Percentiles rank a stretch among this genome's conserved stretches.
Evolutionary conservation across 2,329 filamentous ascomycete genomes (phyloP).

Genomic region (Alternaria triticimaculans): DNA sequence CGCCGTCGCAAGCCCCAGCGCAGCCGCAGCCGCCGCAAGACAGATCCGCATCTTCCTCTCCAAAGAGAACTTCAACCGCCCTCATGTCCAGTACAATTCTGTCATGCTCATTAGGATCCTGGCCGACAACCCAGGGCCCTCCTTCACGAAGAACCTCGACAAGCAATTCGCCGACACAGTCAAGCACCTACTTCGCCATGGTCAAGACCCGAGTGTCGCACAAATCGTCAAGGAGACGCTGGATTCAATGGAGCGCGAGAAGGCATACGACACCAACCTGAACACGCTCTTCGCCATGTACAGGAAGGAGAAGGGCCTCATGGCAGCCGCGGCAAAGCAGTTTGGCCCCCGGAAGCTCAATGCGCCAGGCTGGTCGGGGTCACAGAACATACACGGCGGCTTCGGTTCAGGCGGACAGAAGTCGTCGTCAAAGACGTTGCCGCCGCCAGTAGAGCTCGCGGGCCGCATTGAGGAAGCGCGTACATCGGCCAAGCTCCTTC

Average conservation of each 20-base stretch:
- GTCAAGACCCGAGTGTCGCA: slow-evolving; percentile 76
- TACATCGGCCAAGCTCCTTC: slow-evolving; percentile 89
- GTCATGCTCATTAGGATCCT: slow-evolving; percentile 95
- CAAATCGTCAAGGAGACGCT: slow-evolving; percentile 89
- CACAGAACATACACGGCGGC: slow-evolving; percentile 28
- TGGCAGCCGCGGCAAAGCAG: slow-evolving; percentile 49
- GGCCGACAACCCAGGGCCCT: slow-evolving; percentile 85
- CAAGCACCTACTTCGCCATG: slow-evolving; percentile 75
- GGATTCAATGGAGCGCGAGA: slow-evolving; percentile 75
- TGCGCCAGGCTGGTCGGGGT: slow-evolving; percentile 51
- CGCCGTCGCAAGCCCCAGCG: slow-evolving; percentile 87
- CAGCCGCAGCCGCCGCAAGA: slow-evolving; percentile 80
- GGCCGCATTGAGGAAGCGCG: slow-evolving; percentile 87
- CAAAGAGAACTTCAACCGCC: slow-evolving; percentile 68
- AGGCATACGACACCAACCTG: slow-evolving; percentile 76
- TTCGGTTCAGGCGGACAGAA: slow-evolving; percentile 26
- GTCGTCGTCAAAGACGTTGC: slow-evolving; percentile 51
- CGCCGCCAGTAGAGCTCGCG: slow-evolving; percentile 76
- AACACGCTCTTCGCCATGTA: slow-evolving; percentile 80
- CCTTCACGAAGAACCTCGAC: slow-evolving; percentile 91
- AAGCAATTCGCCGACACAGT: slow-evolving; percentile 78
- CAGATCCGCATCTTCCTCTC: slow-evolving; percentile 83
- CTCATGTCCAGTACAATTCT: slow-evolving; percentile 89
- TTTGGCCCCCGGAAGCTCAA: slow-evolving; percentile 52
- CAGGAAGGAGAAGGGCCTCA: slow-evolving; percentile 74